A percentile compares a stretch with the other conserved stretches of the same genome.
Evolutionary conservation across 2,329 filamentous ascomycete genomes (phyloP).

Genomic region (Trichoderma sp.): DNA sequence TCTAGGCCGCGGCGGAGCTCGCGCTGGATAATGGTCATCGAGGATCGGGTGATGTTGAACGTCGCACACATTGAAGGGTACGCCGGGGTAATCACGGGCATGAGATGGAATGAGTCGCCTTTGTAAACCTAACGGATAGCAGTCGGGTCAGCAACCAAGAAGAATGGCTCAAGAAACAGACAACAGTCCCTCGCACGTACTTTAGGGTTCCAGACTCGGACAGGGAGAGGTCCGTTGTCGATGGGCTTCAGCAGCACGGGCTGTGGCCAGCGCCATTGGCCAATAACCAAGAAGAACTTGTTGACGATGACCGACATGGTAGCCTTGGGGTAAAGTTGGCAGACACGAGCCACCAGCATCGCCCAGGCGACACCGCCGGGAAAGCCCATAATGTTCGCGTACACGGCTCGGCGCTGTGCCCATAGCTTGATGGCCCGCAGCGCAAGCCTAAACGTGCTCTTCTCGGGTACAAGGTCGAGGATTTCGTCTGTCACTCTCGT

Average conservation of each 20-base stretch:
- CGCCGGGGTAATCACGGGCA: slow-evolving; percentile 97
- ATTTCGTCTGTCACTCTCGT: slow-evolving; percentile 95
- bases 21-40: slow-evolving; percentile 77
- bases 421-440: slow-evolving; percentile 93
- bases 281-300: slow-evolving; percentile 94
- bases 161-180: neutral
- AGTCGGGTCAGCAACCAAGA: slow-evolving; percentile 26
- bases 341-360: slow-evolving; percentile 93
- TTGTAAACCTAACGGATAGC: slow-evolving; percentile 65
- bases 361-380: slow-evolving; percentile 97
- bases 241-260: slow-evolving; percentile 90
- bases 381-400: slow-evolving; percentile 94
- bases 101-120: slow-evolving; percentile 81
- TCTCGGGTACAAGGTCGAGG: slow-evolving; percentile 81
- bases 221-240: slow-evolving; percentile 77
- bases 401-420: slow-evolving; percentile 90
- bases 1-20: slow-evolving; percentile 79
- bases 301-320: slow-evolving; percentile 84
- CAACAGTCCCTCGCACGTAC: slow-evolving; percentile 48
- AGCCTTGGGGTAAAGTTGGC: slow-evolving; percentile 93
- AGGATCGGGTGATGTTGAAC: slow-evolving; percentile 88
- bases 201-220: slow-evolving; percentile 93
- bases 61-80: slow-evolving; percentile 98
- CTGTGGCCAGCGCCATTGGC: slow-evolving; percentile 89
- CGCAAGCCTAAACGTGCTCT: slow-evolving; percentile 85